Evolutionary conservation across 352 stramenopile genomes (phyloP), one percentile per base, ranked within the genome.

Genomic region (Elongisporangium senticosum): DNA sequence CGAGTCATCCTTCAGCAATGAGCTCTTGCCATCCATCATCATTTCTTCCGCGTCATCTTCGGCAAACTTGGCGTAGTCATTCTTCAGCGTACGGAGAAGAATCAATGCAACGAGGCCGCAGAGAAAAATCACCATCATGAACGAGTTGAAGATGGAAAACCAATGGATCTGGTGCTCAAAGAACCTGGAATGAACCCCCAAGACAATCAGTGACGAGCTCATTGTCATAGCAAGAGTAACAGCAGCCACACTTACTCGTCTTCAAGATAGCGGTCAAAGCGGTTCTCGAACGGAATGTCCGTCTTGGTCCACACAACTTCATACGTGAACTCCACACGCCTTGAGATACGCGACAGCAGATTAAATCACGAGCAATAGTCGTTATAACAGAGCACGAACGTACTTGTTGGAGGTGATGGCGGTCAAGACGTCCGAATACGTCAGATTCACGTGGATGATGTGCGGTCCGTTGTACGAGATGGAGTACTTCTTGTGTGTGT

Each of bases 161-260:
- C 95, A 98, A 67, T 98, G 95, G 69, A 99, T 99, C 61, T 99
- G 94, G 75, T 99, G 97, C 80, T 99, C 98, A 71, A 99, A 99
- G 65, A 99, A 99, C 53, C 77, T 87, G 47, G 17, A 8, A 51
- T 7, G 7, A 40, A 4, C 33, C 2, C 37, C 10, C 33, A 22
- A 14, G 20, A 37, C 15, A 26, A 28, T 50, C 3, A 53, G 7
- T 8, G 21, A 33, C 3, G 1, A 14, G 28, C 7, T 6, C 3
- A 39, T 13, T 39, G 28, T 11, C n/a, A n/a, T n/a, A n/a, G n/a
- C n/a, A n/a, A 33, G 7, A 39, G 10, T 39, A 4, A 21, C 23
- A 39, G 22, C 23, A 58, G 20, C n/a, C 24, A 50, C 22, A 51
- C 68, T 53, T 77, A 87, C 67, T 97, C 90, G 70, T 99, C 96